These are phyloP conservation scores for Clathrospora elynae DNA, from an alignment of 2,329 filamentous ascomycete genomes.

Conservation along the genomic window DNA sequence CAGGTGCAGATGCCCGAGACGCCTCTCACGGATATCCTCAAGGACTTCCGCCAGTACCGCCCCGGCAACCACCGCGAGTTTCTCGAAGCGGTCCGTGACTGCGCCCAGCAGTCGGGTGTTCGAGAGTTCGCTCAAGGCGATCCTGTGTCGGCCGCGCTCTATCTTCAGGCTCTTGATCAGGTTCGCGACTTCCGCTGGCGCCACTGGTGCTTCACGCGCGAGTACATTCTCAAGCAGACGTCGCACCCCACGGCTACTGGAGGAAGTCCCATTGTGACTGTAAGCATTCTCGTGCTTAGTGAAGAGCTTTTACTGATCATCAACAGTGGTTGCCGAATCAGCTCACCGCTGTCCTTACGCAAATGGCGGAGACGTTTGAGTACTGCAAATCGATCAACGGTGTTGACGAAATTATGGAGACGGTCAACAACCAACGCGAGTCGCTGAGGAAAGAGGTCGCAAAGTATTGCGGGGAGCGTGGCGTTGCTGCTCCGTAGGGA, in stretches of 20 bases:
- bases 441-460: constrained; percentile 74
- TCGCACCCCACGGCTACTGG: constrained; percentile 78
- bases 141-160: constrained; percentile 58
- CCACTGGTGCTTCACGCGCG: constrained; percentile 83
- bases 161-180: constrained; percentile 65
- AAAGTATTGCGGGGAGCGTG: constrained; percentile 72
- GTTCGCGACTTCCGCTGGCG: constrained; percentile 82
- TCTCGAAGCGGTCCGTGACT: constrained; percentile 69
- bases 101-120: constrained; percentile 58
- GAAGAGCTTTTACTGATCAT: constrained; percentile 10
- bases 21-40: constrained; percentile 83
- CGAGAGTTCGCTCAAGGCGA: constrained; percentile 68
- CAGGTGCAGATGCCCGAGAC: constrained; percentile 87
- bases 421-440: constrained; percentile 65
- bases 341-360: constrained; percentile 71
- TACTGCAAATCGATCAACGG: constrained; percentile 53
- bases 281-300: constrained; percentile 27
- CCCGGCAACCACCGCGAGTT: constrained; percentile 89
- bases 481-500: constrained; percentile 39
- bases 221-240: constrained; percentile 82
- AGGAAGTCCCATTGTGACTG: constrained; percentile 78
- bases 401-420: constrained; percentile 69
- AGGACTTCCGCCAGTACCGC: constrained; percentile 87
- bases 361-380: constrained; percentile 67
- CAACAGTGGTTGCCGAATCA: constrained; percentile 77